Conservation (phyloP, 2,329 filamentous ascomycete species). For the Akanthomyces lecanii region DNA sequence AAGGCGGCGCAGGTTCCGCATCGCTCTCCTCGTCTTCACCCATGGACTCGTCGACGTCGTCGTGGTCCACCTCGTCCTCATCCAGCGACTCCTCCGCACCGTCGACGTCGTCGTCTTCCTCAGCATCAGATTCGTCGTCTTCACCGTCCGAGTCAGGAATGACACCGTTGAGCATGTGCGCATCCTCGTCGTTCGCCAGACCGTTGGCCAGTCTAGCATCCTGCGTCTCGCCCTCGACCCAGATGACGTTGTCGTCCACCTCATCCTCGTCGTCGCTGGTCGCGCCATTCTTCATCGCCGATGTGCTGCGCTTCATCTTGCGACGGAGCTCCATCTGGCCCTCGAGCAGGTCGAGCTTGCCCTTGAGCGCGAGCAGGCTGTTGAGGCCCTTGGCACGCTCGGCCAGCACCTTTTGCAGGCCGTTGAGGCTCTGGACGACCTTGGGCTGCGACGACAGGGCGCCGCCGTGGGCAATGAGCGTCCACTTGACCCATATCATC, state of each 20-base stretch:
- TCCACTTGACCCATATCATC: constrained; percentile 96
- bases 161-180: constrained; percentile 51
- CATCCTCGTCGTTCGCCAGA: constrained; percentile 24
- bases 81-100: constrained; percentile 49
- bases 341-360: constrained; percentile 90
- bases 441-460: constrained; percentile 84
- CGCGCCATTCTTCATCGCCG: constrained; percentile 39
- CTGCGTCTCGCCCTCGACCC: constrained; percentile 77
- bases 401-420: constrained; percentile 80
- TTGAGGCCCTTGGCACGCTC: constrained; percentile 79
- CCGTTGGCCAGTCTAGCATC: constrained; percentile 37
- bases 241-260: constrained; percentile 70
- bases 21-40: constrained; percentile 55
- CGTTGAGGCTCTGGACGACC: constrained; percentile 70
- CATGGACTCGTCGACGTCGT: constrained; percentile 51
- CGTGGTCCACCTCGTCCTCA: constrained; percentile 56
- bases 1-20: constrained; percentile 44
- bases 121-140: constrained; percentile 42
- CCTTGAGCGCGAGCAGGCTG: constrained; percentile 82
- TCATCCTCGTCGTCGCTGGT: constrained; percentile 51
- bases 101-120: constrained; percentile 42
- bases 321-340: constrained; percentile 80
- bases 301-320: constrained; percentile 52
- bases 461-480: constrained; percentile 84
- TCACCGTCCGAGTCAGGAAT: constrained; percentile 59